Base-by-base conservation (phyloP, 1,284 basidiomycete genomes). In the Vanrija humicola region DNA sequence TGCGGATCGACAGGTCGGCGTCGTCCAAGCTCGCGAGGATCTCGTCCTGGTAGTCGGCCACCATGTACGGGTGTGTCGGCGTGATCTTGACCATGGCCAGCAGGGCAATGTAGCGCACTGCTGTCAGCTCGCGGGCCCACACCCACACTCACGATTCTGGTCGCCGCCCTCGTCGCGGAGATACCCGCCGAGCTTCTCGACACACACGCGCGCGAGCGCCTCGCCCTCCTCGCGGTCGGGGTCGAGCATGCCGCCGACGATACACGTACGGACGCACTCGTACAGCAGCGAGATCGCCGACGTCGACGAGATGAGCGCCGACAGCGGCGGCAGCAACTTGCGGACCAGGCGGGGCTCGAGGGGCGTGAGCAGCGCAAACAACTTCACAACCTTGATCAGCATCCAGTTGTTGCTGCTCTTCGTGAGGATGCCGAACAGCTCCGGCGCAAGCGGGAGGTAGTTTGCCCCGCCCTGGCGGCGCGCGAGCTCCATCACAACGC, bases 341-440 rank as follows among this genome's bases (percentile, higher is more conserved):
- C 88, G 90, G 56, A 96, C 90, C 29, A 99, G 81, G 14, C 96
- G 86, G 15, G 90, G 90, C 75, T 98, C 96, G 63, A 90, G 81
- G 2, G 94, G 95, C 0, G 90, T 89, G 25, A 97, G 77, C 26
- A 87, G 84, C 19, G 93, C 92, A 77, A 97, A 96, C 93, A 96
- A 79, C 78, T 99, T 99, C 73, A 98, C 87, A 48, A 98, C 88
- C 79, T 99, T 99, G 78, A 99, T 99, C 55, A 98, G 81, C 89
- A 98, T 95, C 96, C 96, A 99, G 70, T 98, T 99, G 76, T 98
- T 98, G 26, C 87, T 89, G 28, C 90, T 92, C 1, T 87, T 91
- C 0, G 92, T 97, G 57, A 99, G 80, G n/a, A 98, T 82, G 64
- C 89, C 88, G 74, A 98, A 99, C 47, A 98, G 79, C 67, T 92